A percentile compares a stretch with the other conserved stretches of the same genome.
These are phyloP conservation scores for Vitis amurensis DNA, from an alignment of 164 flowering plant species.

Conservation along the genomic window DNA sequence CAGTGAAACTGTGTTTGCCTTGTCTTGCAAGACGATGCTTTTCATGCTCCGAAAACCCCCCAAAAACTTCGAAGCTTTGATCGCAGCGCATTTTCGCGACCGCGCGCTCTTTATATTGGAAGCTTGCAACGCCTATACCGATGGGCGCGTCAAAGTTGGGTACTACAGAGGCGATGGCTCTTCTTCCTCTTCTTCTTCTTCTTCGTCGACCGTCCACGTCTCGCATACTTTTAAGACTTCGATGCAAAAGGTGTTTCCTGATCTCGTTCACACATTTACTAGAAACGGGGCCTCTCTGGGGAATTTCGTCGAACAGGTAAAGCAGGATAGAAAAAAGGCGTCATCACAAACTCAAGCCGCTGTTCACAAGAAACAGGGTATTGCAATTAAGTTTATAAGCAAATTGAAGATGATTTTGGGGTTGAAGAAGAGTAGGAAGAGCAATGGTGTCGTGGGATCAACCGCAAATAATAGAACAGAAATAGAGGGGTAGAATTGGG, in stretches of 20 bases:
- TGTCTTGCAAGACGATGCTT: constrained; percentile 26
- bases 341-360: background rate
- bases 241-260: constrained; percentile 15
- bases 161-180: background rate
- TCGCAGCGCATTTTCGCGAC: constrained; percentile 15
- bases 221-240: constrained; percentile 17
- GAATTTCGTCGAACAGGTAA: constrained; percentile 7
- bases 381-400: background rate
- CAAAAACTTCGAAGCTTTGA: constrained; percentile 23
- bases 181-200: background rate
- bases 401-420: constrained; percentile 17
- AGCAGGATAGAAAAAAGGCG: background rate
- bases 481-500: too few relatives aligned
- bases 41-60: constrained; percentile 20
- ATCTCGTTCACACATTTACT: constrained; percentile 17
- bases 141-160: constrained; percentile 19
- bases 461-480: too few relatives aligned
- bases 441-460: background rate
- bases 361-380: constrained; percentile 1
- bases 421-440: constrained; percentile 10
- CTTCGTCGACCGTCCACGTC: background rate
- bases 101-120: constrained; percentile 10
- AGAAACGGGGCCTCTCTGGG: constrained; percentile 18
- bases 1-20: constrained; percentile 18
- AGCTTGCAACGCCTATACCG: constrained; percentile 21